Evolutionary conservation across 805 yeast genomes (phyloP).

Genomic region (Torulaspora gathmanii): DNA sequence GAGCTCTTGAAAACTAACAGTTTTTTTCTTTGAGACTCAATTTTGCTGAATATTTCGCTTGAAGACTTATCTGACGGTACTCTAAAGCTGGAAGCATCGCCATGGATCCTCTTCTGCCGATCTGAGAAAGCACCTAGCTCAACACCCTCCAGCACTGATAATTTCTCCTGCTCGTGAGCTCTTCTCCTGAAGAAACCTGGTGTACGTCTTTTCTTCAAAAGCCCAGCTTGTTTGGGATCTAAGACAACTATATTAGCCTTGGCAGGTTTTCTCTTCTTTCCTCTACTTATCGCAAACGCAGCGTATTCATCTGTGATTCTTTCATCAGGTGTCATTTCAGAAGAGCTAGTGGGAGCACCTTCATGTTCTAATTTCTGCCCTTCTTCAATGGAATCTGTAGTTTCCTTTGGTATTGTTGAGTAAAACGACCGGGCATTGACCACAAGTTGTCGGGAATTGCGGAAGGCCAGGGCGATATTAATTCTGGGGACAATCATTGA

Average conservation of each 20-base stretch:
- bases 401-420: slow-evolving; percentile 1
- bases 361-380: background rate
- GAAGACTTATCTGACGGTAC: background rate
- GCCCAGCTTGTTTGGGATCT: slow-evolving; percentile 28
- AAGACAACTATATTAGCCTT: slow-evolving; percentile 29
- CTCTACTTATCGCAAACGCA: slow-evolving; percentile 16
- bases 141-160: slow-evolving; percentile 31
- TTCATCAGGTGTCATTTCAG: background rate
- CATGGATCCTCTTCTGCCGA: slow-evolving; percentile 1
- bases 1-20: slow-evolving; percentile 24
- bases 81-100: background rate
- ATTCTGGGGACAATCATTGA: slow-evolving; percentile 6
- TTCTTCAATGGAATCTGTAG: background rate
- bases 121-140: slow-evolving; percentile 15
- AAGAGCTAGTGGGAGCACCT: background rate
- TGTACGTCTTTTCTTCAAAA: slow-evolving; percentile 14
- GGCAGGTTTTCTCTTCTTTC: slow-evolving; percentile 30
- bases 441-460: background rate
- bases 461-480: slow-evolving; percentile 2
- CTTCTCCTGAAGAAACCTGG: slow-evolving; percentile 15
- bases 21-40: slow-evolving; percentile 22
- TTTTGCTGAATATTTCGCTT: slow-evolving; percentile 15
- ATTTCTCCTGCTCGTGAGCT: slow-evolving; percentile 6
- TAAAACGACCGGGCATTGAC: slow-evolving; percentile 5
- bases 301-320: background rate